Base-by-base conservation (phyloP, 441 rosid genomes). In the Populus tomentosa region DNA sequence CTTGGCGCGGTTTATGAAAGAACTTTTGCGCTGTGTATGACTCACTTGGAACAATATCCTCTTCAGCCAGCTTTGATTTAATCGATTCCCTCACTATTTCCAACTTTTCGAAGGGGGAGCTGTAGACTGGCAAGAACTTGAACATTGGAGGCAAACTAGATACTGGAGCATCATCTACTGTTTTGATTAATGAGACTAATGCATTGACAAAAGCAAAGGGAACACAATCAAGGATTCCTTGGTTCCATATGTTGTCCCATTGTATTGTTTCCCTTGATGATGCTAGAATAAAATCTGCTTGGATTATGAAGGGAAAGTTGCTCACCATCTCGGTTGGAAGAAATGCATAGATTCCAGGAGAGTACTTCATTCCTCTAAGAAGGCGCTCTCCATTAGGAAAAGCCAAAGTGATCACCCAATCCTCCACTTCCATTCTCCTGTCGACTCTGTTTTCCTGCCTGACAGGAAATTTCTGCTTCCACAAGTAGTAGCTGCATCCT, bases 281-380 rank as follows among this genome's bases (percentile, higher is more conserved):
- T 1, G 89, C 83, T 1, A 93, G 77, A 69, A 92, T 78, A 70
- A 93, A 93, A 78, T 93, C 95, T 0, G 92, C 93, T 72, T 93
- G 97, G 3, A 93, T 89, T 0, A 93, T 84, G 78, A 93, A 93
- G 0, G 95, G 93, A 3, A 92, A 90, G 75, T 88, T 87, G 0
- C 95, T 91, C 59, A 92, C 88, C 98, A 93, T 93, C 80, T 89
- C 98, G 0, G 94, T 92, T 0, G 98, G 98, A 72, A 93, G 94
- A 81, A 88, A 93, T 0, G 97, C 97, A 72, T 90, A 93, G 73
- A 90, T 80, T 10, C 95, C 97, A 24, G 94, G 95, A 42, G 81
- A 86, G 68, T 33, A 53, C 61, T 50, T 80, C 65, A 56, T 68
- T 28, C 30, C 30, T 28, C 30, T 28, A 28, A 28, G 30, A 28